These are phyloP conservation scores for Dictyostelium capitatum DNA, from an alignment of 78 protist species.

Conservation along the genomic window DNA sequence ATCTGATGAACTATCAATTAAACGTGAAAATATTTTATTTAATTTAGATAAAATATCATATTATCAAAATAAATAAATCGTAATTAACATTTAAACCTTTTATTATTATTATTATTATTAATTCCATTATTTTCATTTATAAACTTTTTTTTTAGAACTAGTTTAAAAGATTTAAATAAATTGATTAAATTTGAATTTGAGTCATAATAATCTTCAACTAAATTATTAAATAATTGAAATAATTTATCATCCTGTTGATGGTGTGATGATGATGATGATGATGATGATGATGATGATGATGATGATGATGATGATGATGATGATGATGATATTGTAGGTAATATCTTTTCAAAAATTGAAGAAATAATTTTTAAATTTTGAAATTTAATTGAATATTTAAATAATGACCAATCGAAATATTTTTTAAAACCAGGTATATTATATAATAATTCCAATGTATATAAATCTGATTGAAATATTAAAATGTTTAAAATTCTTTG, in stretches of 20 bases:
- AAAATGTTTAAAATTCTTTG: background rate
- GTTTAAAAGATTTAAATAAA: background rate
- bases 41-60: too few species aligned
- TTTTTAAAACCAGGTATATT: conserved; percentile 3
- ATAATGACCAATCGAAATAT: background rate
- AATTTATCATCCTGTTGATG: background rate
- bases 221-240: background rate
- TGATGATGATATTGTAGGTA: too few species aligned
- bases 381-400: background rate
- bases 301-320: background rate
- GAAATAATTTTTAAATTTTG: conserved; percentile 11
- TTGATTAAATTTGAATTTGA: conserved; percentile 7
- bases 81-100: too few species aligned
- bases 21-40: too few species aligned
- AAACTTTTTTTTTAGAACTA: background rate
- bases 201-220: background rate
- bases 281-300: too few species aligned
- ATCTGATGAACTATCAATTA: too few species aligned
- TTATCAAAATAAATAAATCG: too few species aligned
- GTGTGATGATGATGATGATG: background rate
- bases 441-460: background rate
- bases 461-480: background rate
- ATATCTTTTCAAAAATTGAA: conserved; percentile 4
- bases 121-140: too few species aligned
- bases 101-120: too few species aligned